phyloP scores from a whole-genome alignment of 176 grass and related monocot species.

The Cymbopogon citratus region DNA sequence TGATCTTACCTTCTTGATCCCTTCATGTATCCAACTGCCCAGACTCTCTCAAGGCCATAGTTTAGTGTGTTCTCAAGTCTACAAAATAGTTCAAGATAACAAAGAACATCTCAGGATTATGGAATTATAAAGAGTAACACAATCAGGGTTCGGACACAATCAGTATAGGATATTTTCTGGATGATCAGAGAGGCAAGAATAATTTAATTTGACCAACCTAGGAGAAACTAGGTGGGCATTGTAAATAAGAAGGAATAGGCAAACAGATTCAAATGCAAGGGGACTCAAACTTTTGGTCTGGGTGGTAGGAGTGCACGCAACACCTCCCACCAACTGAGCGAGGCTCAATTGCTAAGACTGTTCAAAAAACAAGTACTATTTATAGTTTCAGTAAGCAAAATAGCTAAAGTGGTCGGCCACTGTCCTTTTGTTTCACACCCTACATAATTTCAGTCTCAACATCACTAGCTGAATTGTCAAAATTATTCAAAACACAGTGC shows the following conservation, averaged over 20 bases:
- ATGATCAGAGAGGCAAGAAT: not conserved
- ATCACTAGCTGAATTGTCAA: too few species aligned
- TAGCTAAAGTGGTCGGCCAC: not conserved
- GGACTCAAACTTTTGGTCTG: not conserved
- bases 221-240: not conserved
- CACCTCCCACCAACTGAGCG: not conserved
- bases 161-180: not conserved
- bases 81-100: constrained; percentile 32
- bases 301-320: not conserved
- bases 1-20: constrained; percentile 85
- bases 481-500: too few species aligned
- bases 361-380: not conserved
- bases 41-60: constrained; percentile 97
- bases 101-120: constrained; percentile 9
- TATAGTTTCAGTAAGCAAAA: not conserved
- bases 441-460: not conserved
- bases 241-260: not conserved
- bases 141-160: not conserved
- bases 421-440: not conserved
- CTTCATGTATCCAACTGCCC: constrained; percentile 94
- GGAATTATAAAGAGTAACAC: not conserved
- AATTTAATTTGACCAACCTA: not conserved
- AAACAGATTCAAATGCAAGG: not conserved
- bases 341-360: not conserved
- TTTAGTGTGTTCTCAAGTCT: constrained; percentile 98